These are phyloP conservation scores for Hanseniaspora pseudoguilliermondii DNA, from an alignment of 805 yeast genomes.

Conservation along the genomic window DNA sequence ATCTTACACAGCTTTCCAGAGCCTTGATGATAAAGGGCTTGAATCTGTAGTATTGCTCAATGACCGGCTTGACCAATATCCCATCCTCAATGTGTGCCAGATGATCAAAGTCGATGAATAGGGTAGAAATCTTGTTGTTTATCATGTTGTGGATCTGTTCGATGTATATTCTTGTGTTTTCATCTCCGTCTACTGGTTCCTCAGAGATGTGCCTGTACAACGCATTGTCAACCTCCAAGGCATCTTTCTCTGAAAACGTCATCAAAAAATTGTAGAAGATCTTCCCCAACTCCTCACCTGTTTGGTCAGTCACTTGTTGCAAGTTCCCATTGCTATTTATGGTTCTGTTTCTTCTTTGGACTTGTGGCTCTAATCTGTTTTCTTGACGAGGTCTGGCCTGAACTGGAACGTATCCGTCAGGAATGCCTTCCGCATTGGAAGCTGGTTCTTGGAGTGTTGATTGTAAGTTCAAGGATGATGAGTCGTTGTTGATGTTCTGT, in stretches of 20 bases:
- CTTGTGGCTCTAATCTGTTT: constrained; percentile 21
- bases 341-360: constrained; percentile 34
- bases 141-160: constrained; percentile 75
- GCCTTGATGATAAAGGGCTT: constrained; percentile 72
- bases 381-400: background rate
- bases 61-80: constrained; percentile 75
- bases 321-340: constrained; percentile 39
- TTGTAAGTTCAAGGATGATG: constrained; percentile 2
- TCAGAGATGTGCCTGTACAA: constrained; percentile 20
- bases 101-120: constrained; percentile 79
- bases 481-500: background rate
- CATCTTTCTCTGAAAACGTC: constrained; percentile 33
- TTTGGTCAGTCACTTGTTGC: constrained; percentile 76
- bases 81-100: constrained; percentile 65
- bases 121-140: constrained; percentile 56
- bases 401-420: background rate
- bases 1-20: constrained; percentile 56
- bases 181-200: constrained; percentile 9
- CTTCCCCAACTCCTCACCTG: constrained; percentile 89
- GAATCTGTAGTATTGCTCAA: constrained; percentile 86
- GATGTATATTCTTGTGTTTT: constrained; percentile 49
- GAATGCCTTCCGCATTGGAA: background rate
- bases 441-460: constrained; percentile 1
- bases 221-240: constrained; percentile 22
- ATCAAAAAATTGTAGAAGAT: constrained; percentile 76